Percentiles rank a stretch among this genome's conserved stretches.
phyloP scores from a whole-genome alignment of 192 early-diverging fungal genomes.

The Podila epicladia region DNA sequence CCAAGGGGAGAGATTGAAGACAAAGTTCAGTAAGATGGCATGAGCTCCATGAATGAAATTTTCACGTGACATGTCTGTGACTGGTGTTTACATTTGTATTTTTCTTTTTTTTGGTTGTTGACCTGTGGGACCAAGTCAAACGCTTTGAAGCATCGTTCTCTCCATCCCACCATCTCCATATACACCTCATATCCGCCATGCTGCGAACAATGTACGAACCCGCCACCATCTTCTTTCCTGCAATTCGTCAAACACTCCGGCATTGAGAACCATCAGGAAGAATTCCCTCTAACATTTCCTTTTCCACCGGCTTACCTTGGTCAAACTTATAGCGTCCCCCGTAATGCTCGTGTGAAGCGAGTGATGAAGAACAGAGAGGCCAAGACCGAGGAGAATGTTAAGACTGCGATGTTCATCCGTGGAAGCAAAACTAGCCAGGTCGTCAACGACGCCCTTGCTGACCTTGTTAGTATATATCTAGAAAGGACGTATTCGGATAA shows the following conservation, averaged over 20 bases:
- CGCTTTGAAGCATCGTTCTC: not conserved
- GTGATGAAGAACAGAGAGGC: slow-evolving; percentile 88
- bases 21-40: too few species aligned
- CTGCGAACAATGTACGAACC: slow-evolving; percentile 36
- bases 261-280: too few species aligned
- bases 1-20: too few species aligned
- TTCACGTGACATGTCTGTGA: not conserved
- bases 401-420: slow-evolving; percentile 90
- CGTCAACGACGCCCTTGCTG: slow-evolving; percentile 85
- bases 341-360: slow-evolving; percentile 90
- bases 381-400: slow-evolving; percentile 90
- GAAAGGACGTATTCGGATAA: too few species aligned
- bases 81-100: slow-evolving; percentile 1
- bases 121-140: too few species aligned
- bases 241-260: too few species aligned
- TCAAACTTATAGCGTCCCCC: slow-evolving; percentile 71
- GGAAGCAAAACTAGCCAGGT: slow-evolving; percentile 88
- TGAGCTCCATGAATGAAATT: too few species aligned
- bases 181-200: slow-evolving; percentile 11
- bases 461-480: slow-evolving; percentile 72
- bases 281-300: not conserved
- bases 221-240: not conserved
- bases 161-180: slow-evolving; percentile 1
- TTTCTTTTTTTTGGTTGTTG: too few species aligned
- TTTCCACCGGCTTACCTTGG: not conserved